phyloP scores from a whole-genome alignment of 139 green algal genomes.

The Chlamydomonas sphaeroides region DNA sequence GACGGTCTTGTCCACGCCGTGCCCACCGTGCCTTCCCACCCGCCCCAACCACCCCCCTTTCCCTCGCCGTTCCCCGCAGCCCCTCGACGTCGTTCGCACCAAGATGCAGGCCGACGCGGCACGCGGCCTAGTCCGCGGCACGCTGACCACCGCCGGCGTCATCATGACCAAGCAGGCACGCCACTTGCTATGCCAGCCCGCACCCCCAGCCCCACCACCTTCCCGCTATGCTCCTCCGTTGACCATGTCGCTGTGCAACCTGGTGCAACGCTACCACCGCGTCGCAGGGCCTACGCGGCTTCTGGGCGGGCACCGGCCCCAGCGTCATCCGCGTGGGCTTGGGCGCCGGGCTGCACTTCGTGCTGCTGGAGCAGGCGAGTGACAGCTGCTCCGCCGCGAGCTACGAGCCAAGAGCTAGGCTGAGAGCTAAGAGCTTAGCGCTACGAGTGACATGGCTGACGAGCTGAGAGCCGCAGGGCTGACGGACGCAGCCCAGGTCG shows the following conservation, averaged over 20 bases:
- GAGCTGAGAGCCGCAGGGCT: too few species aligned
- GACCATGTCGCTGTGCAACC: too few species aligned
- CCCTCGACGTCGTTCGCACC: constrained; percentile 88
- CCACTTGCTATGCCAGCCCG: background rate
- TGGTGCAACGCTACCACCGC: too few species aligned
- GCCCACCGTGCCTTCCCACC: background rate
- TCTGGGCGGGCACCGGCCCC: constrained; percentile 84
- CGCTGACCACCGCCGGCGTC: constrained; percentile 1
- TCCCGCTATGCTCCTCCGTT: too few species aligned
- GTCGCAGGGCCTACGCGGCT: constrained; percentile 50
- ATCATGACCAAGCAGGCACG: constrained; percentile 35
- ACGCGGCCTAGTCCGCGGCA: constrained; percentile 26
- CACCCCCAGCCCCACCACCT: too few species aligned
- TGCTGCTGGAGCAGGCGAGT: constrained; percentile 77
- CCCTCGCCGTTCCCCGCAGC: too few species aligned
- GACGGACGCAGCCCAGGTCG: too few species aligned
- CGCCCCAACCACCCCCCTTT: background rate
- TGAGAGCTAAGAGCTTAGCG: too few species aligned
- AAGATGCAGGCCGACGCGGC: constrained; percentile 86
- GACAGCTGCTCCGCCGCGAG: too few species aligned
- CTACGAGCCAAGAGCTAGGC: too few species aligned
- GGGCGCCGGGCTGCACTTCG: constrained; percentile 84
- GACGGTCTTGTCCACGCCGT: background rate
- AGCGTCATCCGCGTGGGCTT: constrained; percentile 79
- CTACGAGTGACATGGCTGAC: too few species aligned